phyloP scores from a whole-genome alignment of 2,329 filamentous ascomycete genomes.

The Furcasterigmium sp. region DNA sequence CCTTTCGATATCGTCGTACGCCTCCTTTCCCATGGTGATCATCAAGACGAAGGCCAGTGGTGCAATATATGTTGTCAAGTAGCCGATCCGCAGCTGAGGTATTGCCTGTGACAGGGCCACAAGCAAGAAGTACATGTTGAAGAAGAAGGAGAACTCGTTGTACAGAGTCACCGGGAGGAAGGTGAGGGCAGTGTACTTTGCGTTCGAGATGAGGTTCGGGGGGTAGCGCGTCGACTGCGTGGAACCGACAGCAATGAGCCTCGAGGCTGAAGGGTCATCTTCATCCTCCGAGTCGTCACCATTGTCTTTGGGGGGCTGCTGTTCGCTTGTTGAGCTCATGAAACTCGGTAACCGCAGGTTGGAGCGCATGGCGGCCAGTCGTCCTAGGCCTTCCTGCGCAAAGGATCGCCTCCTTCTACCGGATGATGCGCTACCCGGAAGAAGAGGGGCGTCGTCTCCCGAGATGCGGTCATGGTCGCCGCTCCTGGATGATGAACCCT shows the following conservation, averaged over 20 bases:
- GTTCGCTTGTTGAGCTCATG: slow-evolving; percentile 38
- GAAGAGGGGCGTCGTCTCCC: slow-evolving; percentile 71
- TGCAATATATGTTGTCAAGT: slow-evolving; percentile 89
- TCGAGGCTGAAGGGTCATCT: slow-evolving; percentile 63
- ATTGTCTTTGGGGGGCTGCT: slow-evolving; percentile 24
- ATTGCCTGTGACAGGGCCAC: slow-evolving; percentile 93
- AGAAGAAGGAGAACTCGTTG: slow-evolving; percentile 99
- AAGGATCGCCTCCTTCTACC: slow-evolving; percentile 27
- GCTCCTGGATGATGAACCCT: slow-evolving; percentile 47
- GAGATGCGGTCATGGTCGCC: slow-evolving; percentile 55
- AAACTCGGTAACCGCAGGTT: slow-evolving; percentile 63
- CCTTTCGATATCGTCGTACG: slow-evolving; percentile 84
- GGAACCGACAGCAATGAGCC: slow-evolving; percentile 71
- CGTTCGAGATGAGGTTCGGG: slow-evolving; percentile 88
- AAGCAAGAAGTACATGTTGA: slow-evolving; percentile 98
- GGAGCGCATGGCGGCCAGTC: slow-evolving; percentile 42
- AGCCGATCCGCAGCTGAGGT: slow-evolving; percentile 83
- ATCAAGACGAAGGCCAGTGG: slow-evolving; percentile 86
- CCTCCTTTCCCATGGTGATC: slow-evolving; percentile 94
- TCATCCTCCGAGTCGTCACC: slow-evolving; percentile 41
- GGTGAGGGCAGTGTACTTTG: slow-evolving; percentile 93
- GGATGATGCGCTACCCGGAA: slow-evolving; percentile 37
- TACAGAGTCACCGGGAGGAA: slow-evolving; percentile 93
- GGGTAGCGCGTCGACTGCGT: slow-evolving; percentile 73
- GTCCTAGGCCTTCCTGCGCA: slow-evolving; percentile 35